These are phyloP conservation scores for Macroventuria anomochaeta DNA, from an alignment of 2,329 filamentous ascomycete species.

Conservation along the genomic window DNA sequence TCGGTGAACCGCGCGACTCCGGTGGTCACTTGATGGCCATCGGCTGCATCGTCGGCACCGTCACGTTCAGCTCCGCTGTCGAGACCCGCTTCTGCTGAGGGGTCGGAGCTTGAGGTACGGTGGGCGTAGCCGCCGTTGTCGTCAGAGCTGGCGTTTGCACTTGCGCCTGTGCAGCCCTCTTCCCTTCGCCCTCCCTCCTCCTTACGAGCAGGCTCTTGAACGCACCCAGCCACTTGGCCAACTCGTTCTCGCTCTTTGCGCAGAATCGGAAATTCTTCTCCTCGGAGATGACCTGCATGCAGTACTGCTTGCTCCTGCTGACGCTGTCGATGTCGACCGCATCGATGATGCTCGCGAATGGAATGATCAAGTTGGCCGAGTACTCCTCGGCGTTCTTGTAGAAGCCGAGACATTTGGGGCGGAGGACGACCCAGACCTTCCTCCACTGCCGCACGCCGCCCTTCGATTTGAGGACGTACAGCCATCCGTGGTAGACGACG, in stretches of 20 bases:
- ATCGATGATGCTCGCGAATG: constrained; percentile 80
- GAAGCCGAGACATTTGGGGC: constrained; percentile 81
- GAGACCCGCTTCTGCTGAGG: constrained; percentile 1
- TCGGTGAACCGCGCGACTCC: neutral
- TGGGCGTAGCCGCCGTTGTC: constrained; percentile 13
- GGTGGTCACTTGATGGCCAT: constrained; percentile 9
- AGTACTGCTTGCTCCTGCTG: constrained; percentile 82
- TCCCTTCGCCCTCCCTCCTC: constrained; percentile 60
- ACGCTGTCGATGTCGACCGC: constrained; percentile 91
- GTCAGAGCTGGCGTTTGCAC: neutral
- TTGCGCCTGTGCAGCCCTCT: constrained; percentile 1
- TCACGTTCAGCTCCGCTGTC: neutral
- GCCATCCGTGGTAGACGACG: constrained; percentile 91
- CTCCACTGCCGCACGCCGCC: constrained; percentile 92
- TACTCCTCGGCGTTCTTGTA: constrained; percentile 96
- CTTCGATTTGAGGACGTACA: constrained; percentile 83
- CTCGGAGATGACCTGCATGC: constrained; percentile 91
- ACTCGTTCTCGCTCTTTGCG: constrained; percentile 76
- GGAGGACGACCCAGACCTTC: constrained; percentile 88
- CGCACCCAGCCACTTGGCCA: constrained; percentile 85
- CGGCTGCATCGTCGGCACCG: neutral
- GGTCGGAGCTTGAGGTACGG: neutral
- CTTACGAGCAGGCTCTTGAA: constrained; percentile 85
- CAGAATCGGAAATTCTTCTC: constrained; percentile 69
- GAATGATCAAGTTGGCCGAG: constrained; percentile 80